A percentile compares a stretch with the other conserved stretches of the same genome.
Evolutionary conservation across 495 filamentous ascomycete species (phyloP).

Genomic region (Lichenothelia convexa): DNA sequence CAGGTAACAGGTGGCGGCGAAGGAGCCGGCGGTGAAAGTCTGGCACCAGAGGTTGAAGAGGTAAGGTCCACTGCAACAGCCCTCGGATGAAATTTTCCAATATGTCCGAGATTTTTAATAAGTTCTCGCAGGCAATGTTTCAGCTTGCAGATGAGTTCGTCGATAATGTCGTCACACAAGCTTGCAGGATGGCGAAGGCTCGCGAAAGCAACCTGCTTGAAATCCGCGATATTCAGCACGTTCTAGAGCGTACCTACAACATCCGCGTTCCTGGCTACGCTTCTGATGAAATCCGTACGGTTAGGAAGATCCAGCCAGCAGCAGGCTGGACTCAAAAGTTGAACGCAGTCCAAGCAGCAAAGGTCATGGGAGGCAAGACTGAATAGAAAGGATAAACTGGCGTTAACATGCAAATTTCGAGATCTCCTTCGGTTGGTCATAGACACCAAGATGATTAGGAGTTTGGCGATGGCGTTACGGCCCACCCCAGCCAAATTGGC

Average conservation of each 20-base stretch:
- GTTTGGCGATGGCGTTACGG: too few relatives aligned
- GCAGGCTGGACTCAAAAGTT: slow-evolving; percentile 86
- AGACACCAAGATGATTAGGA: too few relatives aligned
- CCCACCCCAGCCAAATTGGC: too few relatives aligned
- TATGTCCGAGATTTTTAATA: not conserved
- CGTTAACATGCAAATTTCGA: too few relatives aligned
- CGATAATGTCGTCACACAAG: slow-evolving; percentile 67
- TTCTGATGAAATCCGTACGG: slow-evolving; percentile 81
- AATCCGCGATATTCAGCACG: slow-evolving; percentile 82
- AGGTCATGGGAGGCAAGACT: slow-evolving; percentile 39
- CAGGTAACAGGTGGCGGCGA: slow-evolving; percentile 74
- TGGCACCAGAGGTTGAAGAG: slow-evolving; percentile 89
- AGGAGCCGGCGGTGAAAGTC: slow-evolving; percentile 43
- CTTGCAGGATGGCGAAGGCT: slow-evolving; percentile 83
- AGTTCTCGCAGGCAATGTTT: slow-evolving; percentile 50
- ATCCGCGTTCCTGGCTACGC: slow-evolving; percentile 92
- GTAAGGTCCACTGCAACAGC: slow-evolving; percentile 28
- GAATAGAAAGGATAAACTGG: too few relatives aligned
- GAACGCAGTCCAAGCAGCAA: slow-evolving; percentile 84
- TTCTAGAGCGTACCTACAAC: slow-evolving; percentile 93
- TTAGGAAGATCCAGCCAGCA: slow-evolving; percentile 76
- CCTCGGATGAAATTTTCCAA: not conserved
- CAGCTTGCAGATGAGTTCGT: slow-evolving; percentile 87
- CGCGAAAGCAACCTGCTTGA: slow-evolving; percentile 77
- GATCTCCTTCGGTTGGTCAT: too few relatives aligned